phyloP scores from a whole-genome alignment of 2,329 filamentous ascomycete genomes.

The Xenosphaeropsis pyriputrescens region DNA sequence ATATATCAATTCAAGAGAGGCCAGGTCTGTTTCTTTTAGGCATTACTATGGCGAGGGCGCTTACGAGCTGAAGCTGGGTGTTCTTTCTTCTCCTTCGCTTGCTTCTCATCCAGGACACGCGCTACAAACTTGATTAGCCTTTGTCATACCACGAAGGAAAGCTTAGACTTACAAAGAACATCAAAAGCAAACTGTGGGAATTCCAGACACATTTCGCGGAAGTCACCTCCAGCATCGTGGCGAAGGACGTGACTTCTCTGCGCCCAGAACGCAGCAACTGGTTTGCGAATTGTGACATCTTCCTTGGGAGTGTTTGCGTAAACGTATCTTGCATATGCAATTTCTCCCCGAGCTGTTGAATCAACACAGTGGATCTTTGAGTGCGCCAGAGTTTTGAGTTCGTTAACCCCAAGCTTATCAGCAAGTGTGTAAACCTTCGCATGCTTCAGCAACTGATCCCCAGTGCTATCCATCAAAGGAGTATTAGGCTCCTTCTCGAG shows the following conservation, averaged over 20 bases:
- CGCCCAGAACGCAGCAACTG: conserved; percentile 86
- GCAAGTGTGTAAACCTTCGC: conserved; percentile 82
- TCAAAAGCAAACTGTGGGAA: conserved; percentile 89
- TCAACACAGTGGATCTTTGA: conserved; percentile 88
- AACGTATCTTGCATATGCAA: conserved; percentile 81
- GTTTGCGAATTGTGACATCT: conserved; percentile 61
- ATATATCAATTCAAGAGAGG: neutral
- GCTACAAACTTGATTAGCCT: conserved; percentile 22
- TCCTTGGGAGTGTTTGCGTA: conserved; percentile 61
- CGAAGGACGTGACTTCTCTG: conserved; percentile 66
- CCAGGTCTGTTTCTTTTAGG: too few relatives aligned
- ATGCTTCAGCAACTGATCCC: conserved; percentile 73
- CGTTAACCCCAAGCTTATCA: conserved; percentile 55
- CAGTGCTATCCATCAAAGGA: conserved; percentile 59
- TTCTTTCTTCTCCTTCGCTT: conserved; percentile 46
- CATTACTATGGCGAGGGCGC: neutral
- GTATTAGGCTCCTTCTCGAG: conserved; percentile 55
- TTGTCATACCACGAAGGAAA: conserved; percentile 5
- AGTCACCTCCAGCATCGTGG: conserved; percentile 75
- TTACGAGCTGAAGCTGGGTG: conserved; percentile 25
- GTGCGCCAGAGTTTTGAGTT: conserved; percentile 63
- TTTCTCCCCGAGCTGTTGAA: conserved; percentile 77
- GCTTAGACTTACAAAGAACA: conserved; percentile 52
- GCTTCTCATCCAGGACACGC: conserved; percentile 50
- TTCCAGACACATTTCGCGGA: conserved; percentile 73